Evolutionary conservation across 2,329 filamentous ascomycete species (phyloP), one percentile per base, ranked within the genome.

Genomic region (Coniochaeta sp.): DNA sequence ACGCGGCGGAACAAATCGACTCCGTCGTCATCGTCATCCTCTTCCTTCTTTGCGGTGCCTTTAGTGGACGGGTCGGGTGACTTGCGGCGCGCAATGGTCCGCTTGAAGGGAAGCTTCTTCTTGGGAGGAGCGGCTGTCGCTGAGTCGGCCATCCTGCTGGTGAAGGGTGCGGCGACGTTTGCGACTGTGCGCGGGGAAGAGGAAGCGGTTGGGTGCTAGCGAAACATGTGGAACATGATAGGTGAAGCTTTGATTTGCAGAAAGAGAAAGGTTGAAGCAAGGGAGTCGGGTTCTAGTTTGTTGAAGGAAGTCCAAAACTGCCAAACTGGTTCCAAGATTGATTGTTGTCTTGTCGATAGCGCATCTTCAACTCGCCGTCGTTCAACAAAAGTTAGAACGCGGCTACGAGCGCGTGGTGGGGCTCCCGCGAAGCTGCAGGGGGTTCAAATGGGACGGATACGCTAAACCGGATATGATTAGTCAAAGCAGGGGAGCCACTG

Each of bases 1-100:
- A 74, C 69, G 5, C 75, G 74, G 38, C 72, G 70, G 56, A 82
- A 82, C 6, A 82, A 65, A 2, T 66, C 67, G 10, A 82, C 66
- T 2, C 62, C 63, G 49, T 72, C 68, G 26, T 60, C 57, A 16
- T 63, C 60, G 18, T 64, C 60, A 4, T 63, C 59, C 6, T 52
- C 31, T 2, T 38, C 46, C 27, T 61, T 57, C 8, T 46, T 49
- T 2, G 49, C 14, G 6, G 26, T 13, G 24, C 26, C 48, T n/a
- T 49, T 47, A 33, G 33, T 51, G 32, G 26, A 27, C 24, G 14
- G 8, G 9, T 50, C 49, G 10, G 30, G 26, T 10, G 51, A 40
- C 24, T 53, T 50, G 22, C 54, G 54, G 18, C 60, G 60, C 12
- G 55, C 48, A 6, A 57, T 55, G 7, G 58, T 59, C 24, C 60